These are phyloP conservation scores for Microthlaspi erraticum DNA, from an alignment of 345 rosid genomes.

Conservation along the genomic window DNA sequence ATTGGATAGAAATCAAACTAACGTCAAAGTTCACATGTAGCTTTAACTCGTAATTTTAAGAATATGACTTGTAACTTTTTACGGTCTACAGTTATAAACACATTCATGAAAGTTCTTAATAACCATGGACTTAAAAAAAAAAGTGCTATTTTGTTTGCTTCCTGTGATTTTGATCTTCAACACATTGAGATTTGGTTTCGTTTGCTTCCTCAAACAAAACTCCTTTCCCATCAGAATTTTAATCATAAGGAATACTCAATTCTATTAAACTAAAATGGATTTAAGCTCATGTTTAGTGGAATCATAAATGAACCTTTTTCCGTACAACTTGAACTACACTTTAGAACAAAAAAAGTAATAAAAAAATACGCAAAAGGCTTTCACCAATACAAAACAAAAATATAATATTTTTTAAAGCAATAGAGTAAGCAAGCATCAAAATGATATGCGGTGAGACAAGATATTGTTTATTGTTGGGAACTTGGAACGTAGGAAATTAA, in stretches of 20 bases:
- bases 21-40: neutral
- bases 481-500: too few species aligned
- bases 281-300: neutral
- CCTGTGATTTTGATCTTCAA: too few species aligned
- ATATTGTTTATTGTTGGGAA: too few species aligned
- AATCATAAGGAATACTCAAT: neutral
- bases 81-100: neutral
- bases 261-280: neutral
- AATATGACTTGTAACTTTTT: neutral
- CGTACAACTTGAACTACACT: neutral
- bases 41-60: neutral
- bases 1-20: neutral
- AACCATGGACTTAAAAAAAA: too few species aligned
- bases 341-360: neutral
- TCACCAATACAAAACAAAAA: too few species aligned
- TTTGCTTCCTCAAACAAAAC: neutral
- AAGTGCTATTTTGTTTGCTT: too few species aligned
- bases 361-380: neutral
- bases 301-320: constrained; percentile 10
- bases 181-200: neutral
- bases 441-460: too few species aligned
- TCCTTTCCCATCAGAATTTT: neutral
- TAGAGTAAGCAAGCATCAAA: too few species aligned
- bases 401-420: too few species aligned
- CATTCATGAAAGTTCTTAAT: neutral